phyloP scores from a whole-genome alignment of 345 rosid species.

The Crucihimalaya himalaica region DNA sequence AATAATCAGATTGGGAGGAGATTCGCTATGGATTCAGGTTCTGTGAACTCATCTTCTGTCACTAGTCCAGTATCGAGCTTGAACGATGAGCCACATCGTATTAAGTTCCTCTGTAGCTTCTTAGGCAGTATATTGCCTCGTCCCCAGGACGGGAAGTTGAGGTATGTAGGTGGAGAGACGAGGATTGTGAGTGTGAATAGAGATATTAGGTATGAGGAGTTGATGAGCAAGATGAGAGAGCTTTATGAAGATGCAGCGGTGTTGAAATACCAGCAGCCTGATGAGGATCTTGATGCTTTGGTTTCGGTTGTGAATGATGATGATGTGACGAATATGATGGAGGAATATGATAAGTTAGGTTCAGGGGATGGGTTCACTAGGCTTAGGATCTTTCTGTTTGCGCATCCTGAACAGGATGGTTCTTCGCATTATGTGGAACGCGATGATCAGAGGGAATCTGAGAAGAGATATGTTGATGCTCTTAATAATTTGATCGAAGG shows the following conservation, averaged over 20 bases:
- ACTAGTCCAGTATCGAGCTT: slow-evolving; percentile 51
- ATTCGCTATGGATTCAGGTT: slow-evolving; percentile 55
- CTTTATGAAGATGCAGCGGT: slow-evolving; percentile 74
- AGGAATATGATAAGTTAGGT: slow-evolving; percentile 93
- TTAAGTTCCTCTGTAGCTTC: slow-evolving; percentile 91
- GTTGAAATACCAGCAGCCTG: slow-evolving; percentile 95
- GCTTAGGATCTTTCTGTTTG: slow-evolving; percentile 89
- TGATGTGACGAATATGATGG: slow-evolving; percentile 96
- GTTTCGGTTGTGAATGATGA: slow-evolving; percentile 96
- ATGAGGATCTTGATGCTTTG: slow-evolving; percentile 99
- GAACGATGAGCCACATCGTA: slow-evolving; percentile 68
- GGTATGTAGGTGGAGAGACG: slow-evolving; percentile 97
- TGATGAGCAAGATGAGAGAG: slow-evolving; percentile 86
- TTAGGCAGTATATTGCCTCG: slow-evolving; percentile 90
- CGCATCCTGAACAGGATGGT: slow-evolving; percentile 66
- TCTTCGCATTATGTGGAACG: slow-evolving; percentile 62
- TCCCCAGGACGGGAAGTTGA: slow-evolving; percentile 91
- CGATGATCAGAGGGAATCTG: slow-evolving; percentile 84
- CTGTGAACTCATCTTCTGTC: slow-evolving; percentile 42
- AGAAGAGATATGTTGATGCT: slow-evolving; percentile 94
- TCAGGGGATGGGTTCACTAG: slow-evolving; percentile 89
- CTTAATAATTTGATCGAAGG: slow-evolving; percentile 82
- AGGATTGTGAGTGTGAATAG: slow-evolving; percentile 73
- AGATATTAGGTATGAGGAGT: slow-evolving; percentile 71
- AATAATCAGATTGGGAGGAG: slow-evolving; percentile 26